Conservation (phyloP, 108 stramenopile species). For the Conticribra weissflogii region DNA sequence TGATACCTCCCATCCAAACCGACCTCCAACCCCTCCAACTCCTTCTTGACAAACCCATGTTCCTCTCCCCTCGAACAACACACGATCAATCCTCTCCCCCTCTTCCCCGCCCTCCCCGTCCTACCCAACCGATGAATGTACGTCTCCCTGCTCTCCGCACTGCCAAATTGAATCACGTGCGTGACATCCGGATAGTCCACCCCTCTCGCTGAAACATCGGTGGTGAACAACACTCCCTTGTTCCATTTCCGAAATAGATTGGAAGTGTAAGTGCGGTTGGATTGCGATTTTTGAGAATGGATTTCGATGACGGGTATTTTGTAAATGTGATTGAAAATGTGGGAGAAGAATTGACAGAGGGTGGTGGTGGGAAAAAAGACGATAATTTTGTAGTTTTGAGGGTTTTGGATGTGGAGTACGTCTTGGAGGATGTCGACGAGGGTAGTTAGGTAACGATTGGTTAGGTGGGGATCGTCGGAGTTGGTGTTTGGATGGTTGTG, state of each 20-base stretch:
- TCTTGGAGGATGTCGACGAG: conserved; percentile 47
- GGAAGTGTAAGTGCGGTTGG: conserved; percentile 59
- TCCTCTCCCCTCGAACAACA: conserved; percentile 24
- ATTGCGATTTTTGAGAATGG: conserved; percentile 77
- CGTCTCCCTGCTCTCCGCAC: conserved; percentile 73
- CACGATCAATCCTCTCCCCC: conserved; percentile 52
- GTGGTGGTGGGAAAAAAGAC: conserved; percentile 87
- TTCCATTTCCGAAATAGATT: conserved; percentile 58
- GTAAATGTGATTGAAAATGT: conserved; percentile 64
- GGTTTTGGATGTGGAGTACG: conserved; percentile 67
- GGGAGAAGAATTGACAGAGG: conserved; percentile 62
- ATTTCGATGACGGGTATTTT: conserved; percentile 75
- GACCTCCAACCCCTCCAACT: conserved; percentile 43
- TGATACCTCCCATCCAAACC: conserved; percentile 36
- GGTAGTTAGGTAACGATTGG: conserved; percentile 34
- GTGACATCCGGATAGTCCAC: conserved; percentile 86
- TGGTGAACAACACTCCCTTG: conserved; percentile 67
- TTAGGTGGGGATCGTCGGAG: background rate
- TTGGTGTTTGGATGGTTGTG: conserved; percentile 37
- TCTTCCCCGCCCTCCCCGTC: conserved; percentile 77
- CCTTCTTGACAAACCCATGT: conserved; percentile 23
- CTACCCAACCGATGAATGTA: conserved; percentile 88
- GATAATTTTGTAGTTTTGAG: conserved; percentile 78
- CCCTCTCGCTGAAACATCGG: conserved; percentile 83
- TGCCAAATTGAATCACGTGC: conserved; percentile 74